Percentiles rank a stretch among this genome's conserved stretches.
These are phyloP conservation scores for Conoideocrella luteorostrata DNA, from an alignment of 2,329 filamentous ascomycete species.

Conservation along the genomic window DNA sequence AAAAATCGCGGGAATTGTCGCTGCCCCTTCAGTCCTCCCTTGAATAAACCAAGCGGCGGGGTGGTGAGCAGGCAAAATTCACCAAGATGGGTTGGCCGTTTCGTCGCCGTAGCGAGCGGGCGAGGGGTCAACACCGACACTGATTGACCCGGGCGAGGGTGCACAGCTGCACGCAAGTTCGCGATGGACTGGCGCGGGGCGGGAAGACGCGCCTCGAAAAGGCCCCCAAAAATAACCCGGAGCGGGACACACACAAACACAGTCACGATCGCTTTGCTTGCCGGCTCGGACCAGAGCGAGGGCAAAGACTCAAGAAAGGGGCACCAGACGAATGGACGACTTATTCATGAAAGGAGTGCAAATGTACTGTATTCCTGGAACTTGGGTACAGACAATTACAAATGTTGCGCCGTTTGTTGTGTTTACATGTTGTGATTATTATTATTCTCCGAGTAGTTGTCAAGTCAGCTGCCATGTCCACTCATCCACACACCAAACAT, in stretches of 20 bases:
- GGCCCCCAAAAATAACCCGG: too few species aligned
- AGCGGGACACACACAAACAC: background rate
- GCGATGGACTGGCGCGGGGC: constrained; percentile 5
- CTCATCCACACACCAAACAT: too few species aligned
- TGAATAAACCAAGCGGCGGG: constrained; percentile 2
- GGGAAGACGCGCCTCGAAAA: constrained; percentile 5
- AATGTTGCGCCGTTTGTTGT: too few species aligned
- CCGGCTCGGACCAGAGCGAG: too few species aligned
- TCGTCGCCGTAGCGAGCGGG: constrained; percentile 4
- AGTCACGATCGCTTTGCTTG: too few species aligned
- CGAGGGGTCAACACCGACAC: constrained; percentile 7
- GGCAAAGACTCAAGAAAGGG: too few species aligned
- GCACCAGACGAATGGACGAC: too few species aligned
- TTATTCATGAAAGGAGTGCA: background rate
- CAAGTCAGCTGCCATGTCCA: too few species aligned
- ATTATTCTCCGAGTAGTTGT: too few species aligned
- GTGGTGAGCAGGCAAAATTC: constrained; percentile 3
- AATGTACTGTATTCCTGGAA: background rate
- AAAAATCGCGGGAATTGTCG: background rate
- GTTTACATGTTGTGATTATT: too few species aligned
- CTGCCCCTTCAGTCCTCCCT: constrained; percentile 4
- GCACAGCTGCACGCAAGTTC: constrained; percentile 3
- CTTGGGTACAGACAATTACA: background rate
- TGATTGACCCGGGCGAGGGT: background rate
- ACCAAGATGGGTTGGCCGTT: background rate